These are phyloP conservation scores for Athelia psychrophila DNA, from an alignment of 1,284 basidiomycete genomes.

Conservation along the genomic window DNA sequence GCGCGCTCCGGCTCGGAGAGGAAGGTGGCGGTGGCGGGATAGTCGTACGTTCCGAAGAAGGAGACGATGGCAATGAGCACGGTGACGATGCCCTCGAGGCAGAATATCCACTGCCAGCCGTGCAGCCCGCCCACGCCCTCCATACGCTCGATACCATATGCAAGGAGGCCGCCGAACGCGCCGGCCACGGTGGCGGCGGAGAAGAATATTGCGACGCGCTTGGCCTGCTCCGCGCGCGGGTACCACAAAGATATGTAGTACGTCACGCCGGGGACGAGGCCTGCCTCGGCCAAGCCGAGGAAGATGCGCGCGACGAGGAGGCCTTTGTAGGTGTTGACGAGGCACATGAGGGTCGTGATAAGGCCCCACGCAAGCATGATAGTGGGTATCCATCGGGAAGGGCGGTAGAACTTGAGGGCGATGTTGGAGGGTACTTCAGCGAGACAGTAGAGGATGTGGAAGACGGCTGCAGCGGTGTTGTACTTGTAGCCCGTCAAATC, in stretches of 20 bases:
- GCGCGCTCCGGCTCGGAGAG: slow-evolving; percentile 34
- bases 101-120: slow-evolving; percentile 45
- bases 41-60: slow-evolving; percentile 38
- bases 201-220: slow-evolving; percentile 55
- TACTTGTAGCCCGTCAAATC: slow-evolving; percentile 38
- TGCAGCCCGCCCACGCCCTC: slow-evolving; percentile 37
- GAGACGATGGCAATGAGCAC: slow-evolving; percentile 28
- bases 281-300: slow-evolving; percentile 52
- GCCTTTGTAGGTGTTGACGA: slow-evolving; percentile 31
- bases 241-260: slow-evolving; percentile 60
- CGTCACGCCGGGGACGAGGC: slow-evolving; percentile 43
- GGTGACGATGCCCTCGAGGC: slow-evolving; percentile 33
- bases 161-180: slow-evolving; percentile 35
- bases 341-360: slow-evolving; percentile 41
- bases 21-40: slow-evolving; percentile 45
- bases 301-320: slow-evolving; percentile 43
- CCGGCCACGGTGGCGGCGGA: slow-evolving; percentile 38
- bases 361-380: slow-evolving; percentile 51
- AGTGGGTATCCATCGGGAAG: slow-evolving; percentile 46
- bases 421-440: slow-evolving; percentile 52
- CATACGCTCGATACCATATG: slow-evolving; percentile 37
- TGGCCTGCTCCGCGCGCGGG: slow-evolving; percentile 44
- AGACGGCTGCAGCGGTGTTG: slow-evolving; percentile 45
- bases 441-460: slow-evolving; percentile 44
- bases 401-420: slow-evolving; percentile 40